Percentiles rank a stretch among this genome's conserved stretches.
phyloP scores from a whole-genome alignment of 129 eudicot species.

The Smallanthus sonchifolius region DNA sequence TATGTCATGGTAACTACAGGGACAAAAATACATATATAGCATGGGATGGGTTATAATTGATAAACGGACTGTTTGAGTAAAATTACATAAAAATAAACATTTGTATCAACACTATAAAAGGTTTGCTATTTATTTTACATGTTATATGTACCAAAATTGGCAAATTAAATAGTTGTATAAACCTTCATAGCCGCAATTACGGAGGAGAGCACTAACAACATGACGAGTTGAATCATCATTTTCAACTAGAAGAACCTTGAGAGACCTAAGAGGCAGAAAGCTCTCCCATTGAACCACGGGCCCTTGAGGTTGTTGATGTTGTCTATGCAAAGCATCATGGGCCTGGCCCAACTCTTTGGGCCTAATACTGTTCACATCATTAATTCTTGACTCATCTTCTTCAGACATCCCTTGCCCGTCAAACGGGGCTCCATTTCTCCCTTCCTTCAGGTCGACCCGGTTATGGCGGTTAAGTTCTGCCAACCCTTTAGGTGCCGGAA shows the following conservation, averaged over 20 bases:
- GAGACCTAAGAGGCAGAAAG: slow-evolving; percentile 55
- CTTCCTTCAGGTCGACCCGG: slow-evolving; percentile 34
- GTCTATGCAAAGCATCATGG: slow-evolving; percentile 28
- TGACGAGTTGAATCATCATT: slow-evolving; percentile 81
- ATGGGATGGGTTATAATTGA: background rate
- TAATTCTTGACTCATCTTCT: slow-evolving; percentile 42
- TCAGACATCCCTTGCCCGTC: slow-evolving; percentile 43
- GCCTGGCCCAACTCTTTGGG: slow-evolving; percentile 17
- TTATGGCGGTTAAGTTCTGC: slow-evolving; percentile 41
- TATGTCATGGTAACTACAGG: background rate
- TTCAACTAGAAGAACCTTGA: slow-evolving; percentile 73
- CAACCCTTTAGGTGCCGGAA: slow-evolving; percentile 42
- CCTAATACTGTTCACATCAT: slow-evolving; percentile 27
- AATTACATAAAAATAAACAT: slow-evolving; percentile 10
- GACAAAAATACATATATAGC: slow-evolving; percentile 2
- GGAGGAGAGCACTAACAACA: slow-evolving; percentile 70
- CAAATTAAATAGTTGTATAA: slow-evolving; percentile 14
- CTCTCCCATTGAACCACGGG: slow-evolving; percentile 60
- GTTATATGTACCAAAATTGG: slow-evolving; percentile 18
- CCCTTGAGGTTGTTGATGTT: slow-evolving; percentile 45
- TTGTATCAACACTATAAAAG: slow-evolving; percentile 12
- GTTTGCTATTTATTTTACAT: background rate
- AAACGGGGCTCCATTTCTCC: slow-evolving; percentile 35
- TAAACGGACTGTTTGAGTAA: slow-evolving; percentile 1
- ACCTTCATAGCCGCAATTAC: slow-evolving; percentile 85